Evolutionary conservation across 2,329 filamentous ascomycete species (phyloP), one percentile per base, ranked within the genome.

Genomic region (Aureobasidium zeae): DNA sequence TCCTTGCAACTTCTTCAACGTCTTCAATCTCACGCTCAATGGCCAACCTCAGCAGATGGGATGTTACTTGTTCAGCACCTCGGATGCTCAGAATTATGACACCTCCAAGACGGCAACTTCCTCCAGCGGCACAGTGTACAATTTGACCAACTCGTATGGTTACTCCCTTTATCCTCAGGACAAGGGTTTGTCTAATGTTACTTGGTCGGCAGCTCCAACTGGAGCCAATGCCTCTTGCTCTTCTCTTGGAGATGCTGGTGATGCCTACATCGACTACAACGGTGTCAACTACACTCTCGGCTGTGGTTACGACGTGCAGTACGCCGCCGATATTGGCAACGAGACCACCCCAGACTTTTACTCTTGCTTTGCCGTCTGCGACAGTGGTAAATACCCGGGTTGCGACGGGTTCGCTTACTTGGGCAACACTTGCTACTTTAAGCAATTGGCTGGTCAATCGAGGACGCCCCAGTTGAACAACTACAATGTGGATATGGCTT

Each of bases 1-100:
- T 10, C 44, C 48, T 33, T 50, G 48, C 37, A 48, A 50, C 28
- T 50, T 42, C 29, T 50, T 48, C 45, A 50, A 50, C 25, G 38
- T 47, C 19, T 50, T 48, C 42, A 50, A 50, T 15, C n/a, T 50
- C 22, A 45, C 48, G 5, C 15, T 44, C 20, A 36, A 43, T 21
- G 48, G 48, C 21, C 43, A 44, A n/a, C 22, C 36, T n/a, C 41
- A 48, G 13, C 15, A 30, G 13, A 42, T 45, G 31, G 43, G 41
- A n/a, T 50, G 48, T 15, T 44, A 48, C 17, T 21, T 50, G 15
- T 50, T 48, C 38, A 39, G 24, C 21, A 44, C 44, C 17, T 30
- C 41, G 2, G 28, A 45, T 33, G 45, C 46, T 3, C 22, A 32
- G 3, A 31, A 31, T n/a, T 45, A 48, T 15, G 42, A 22, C 29